Evolutionary conservation across 1,284 basidiomycete species (phyloP), one percentile per base, ranked within the genome.

Genomic region (Coniferiporia sulphurascens): DNA sequence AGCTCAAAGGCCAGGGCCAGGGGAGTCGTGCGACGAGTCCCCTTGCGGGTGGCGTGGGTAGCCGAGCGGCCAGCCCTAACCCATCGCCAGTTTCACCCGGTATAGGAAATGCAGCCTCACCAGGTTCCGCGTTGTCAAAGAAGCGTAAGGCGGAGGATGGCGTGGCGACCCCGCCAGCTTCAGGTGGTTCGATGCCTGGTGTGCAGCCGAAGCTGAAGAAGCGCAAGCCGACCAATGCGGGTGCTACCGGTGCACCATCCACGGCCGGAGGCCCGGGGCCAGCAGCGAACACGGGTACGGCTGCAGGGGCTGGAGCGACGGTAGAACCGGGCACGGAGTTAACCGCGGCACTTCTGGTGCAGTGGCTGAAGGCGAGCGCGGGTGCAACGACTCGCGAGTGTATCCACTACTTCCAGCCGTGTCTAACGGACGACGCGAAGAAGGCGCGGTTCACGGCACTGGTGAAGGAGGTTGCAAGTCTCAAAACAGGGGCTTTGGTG

Each of bases 361-460:
- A 87, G 49, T 91, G 87, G 86, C 69, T 93, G 65, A 81, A 77
- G 68, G 82, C 77, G 56, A 82, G 80, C 36, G 77, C 82, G 13
- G 82, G 80, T 60, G 81, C 85, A 54, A 84, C 81, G 62, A 91
- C 89, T 44, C 76, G 83, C 60, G 87, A 86, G 66, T 91, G 87
- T 67, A 90, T 93, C 63, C 81, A 83, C 59, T 80, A 91, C 68
- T 93, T 93, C 70, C 83, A 83, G 63, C 83, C 83, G 13, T 89
- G 87, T 66, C 71, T 91, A 55, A 86, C 80, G 56, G 82, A 83
- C 65, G 78, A 80, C 49, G 78, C 76, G 65, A 87, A 86, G 77
- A 91, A 90, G 78, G 67, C 69, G 58, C 81, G 78, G 69, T 90
- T 93, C 67, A 87, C 87, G n/a, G 78, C 76, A 17, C 76, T 92